These are phyloP conservation scores for Cenococcum geophilum DNA, from an alignment of 495 filamentous ascomycete species.

Conservation along the genomic window DNA sequence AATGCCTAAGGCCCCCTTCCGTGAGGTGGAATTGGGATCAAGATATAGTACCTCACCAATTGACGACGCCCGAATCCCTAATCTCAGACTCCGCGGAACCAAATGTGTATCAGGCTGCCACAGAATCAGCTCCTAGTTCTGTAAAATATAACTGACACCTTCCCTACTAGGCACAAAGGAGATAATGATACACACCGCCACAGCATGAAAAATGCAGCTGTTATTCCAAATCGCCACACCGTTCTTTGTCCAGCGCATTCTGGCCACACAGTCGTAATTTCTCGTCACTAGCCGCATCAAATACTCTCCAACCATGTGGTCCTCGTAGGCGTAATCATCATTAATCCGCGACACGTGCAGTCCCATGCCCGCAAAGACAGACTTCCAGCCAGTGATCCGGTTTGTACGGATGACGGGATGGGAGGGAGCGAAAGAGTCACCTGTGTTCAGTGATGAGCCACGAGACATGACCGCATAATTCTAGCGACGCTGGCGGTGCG, in stretches of 20 bases:
- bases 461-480: constrained; percentile 40
- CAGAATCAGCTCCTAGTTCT: neutral
- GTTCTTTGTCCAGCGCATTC: constrained; percentile 44
- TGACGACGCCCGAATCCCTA: constrained; percentile 42
- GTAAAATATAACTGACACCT: neutral
- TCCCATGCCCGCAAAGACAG: constrained; percentile 42
- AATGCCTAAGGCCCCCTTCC: constrained; percentile 44
- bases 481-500: constrained; percentile 34
- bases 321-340: constrained; percentile 38
- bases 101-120: constrained; percentile 42
- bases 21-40: constrained; percentile 42
- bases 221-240: constrained; percentile 40
- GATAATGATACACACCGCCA: constrained; percentile 28
- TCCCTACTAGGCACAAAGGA: neutral
- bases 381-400: constrained; percentile 48
- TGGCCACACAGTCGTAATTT: constrained; percentile 42
- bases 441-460: constrained; percentile 40
- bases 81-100: constrained; percentile 33
- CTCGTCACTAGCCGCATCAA: constrained; percentile 40
- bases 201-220: constrained; percentile 34
- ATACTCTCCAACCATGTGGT: constrained; percentile 41
- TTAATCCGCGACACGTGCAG: constrained; percentile 42
- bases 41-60: constrained; percentile 47
- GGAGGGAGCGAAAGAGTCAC: constrained; percentile 37
- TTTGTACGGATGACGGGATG: constrained; percentile 47